Conservation (phyloP, 805 yeast species). For the Candida succiphila region DNA sequence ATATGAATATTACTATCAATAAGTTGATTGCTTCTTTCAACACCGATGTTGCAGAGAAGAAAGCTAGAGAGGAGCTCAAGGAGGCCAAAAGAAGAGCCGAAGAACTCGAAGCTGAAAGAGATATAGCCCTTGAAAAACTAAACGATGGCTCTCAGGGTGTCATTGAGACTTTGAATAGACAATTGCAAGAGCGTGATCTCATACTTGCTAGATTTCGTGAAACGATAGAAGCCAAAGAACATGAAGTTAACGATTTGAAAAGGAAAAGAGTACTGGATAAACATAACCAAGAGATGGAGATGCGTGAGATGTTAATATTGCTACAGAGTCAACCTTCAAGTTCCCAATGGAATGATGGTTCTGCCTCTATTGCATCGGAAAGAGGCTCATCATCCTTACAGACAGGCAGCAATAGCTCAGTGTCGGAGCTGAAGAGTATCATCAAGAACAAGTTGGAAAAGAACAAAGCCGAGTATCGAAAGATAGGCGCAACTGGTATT, state of each 20-base stretch:
- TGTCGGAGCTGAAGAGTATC: slow-evolving; percentile 26
- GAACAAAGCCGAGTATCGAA: slow-evolving; percentile 30
- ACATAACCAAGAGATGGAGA: slow-evolving; percentile 67
- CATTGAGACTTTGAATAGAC: slow-evolving; percentile 47
- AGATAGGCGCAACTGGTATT: slow-evolving; percentile 33
- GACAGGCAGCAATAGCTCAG: slow-evolving; percentile 8
- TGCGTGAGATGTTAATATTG: slow-evolving; percentile 61
- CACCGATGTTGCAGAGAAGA: slow-evolving; percentile 78
- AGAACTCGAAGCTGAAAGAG: slow-evolving; percentile 27
- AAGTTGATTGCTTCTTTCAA: slow-evolving; percentile 59
- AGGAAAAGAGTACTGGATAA: slow-evolving; percentile 51
- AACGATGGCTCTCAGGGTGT: slow-evolving; percentile 68
- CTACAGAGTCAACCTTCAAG: slow-evolving; percentile 34
- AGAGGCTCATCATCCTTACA: slow-evolving; percentile 1
- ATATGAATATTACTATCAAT: slow-evolving; percentile 70
- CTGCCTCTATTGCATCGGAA: slow-evolving; percentile 5
- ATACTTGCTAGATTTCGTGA: slow-evolving; percentile 51
- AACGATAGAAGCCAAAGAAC: slow-evolving; percentile 47
- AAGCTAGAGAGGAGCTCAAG: slow-evolving; percentile 45
- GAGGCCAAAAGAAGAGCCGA: slow-evolving; percentile 27
- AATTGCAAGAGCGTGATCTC: slow-evolving; percentile 53
- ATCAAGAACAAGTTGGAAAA: slow-evolving; percentile 34
- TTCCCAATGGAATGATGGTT: slow-evolving; percentile 17
- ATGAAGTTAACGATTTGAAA: slow-evolving; percentile 55
- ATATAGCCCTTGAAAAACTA: slow-evolving; percentile 16